Percentiles rank a stretch among this genome's conserved stretches.
These are phyloP conservation scores for Rauvolfia tetraphylla DNA, from an alignment of 257 asterid species.

Conservation along the genomic window DNA sequence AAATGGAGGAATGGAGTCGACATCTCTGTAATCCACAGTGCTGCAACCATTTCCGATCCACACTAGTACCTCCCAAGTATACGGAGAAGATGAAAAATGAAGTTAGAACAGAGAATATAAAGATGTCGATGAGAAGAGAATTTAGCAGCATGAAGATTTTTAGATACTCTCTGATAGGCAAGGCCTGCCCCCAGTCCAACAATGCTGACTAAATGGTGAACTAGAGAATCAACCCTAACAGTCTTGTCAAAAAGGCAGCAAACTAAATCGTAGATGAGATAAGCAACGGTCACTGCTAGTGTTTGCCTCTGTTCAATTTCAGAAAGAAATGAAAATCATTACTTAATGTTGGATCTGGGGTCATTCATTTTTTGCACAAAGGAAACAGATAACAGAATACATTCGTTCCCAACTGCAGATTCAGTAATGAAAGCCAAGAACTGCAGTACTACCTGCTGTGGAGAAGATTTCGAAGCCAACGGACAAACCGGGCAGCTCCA, in stretches of 20 bases:
- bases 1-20: slow-evolving; percentile 85
- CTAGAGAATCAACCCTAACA: slow-evolving; percentile 52
- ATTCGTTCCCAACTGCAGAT: too few species aligned
- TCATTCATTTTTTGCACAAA: background rate
- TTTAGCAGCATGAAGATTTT: background rate
- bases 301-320: slow-evolving; percentile 55
- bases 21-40: slow-evolving; percentile 71
- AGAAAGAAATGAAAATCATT: background rate
- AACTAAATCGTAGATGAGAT: slow-evolving; percentile 62
- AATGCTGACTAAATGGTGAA: slow-evolving; percentile 79
- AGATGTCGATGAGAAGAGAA: background rate
- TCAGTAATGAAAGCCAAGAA: too few species aligned
- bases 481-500: slow-evolving; percentile 88
- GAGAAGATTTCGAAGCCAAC: slow-evolving; percentile 58
- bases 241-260: slow-evolving; percentile 59
- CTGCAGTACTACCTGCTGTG: slow-evolving; percentile 44
- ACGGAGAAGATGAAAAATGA: background rate
- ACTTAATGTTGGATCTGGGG: background rate
- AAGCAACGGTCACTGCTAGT: slow-evolving; percentile 44
- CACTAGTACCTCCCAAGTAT: slow-evolving; percentile 35
- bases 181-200: slow-evolving; percentile 74
- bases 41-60: slow-evolving; percentile 88
- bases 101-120: background rate
- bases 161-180: slow-evolving; percentile 53
- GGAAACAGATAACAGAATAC: too few species aligned